A percentile compares a stretch with the other conserved stretches of the same genome.
phyloP scores from a whole-genome alignment of 495 filamentous ascomycete species.

The Xylaria castorea region DNA sequence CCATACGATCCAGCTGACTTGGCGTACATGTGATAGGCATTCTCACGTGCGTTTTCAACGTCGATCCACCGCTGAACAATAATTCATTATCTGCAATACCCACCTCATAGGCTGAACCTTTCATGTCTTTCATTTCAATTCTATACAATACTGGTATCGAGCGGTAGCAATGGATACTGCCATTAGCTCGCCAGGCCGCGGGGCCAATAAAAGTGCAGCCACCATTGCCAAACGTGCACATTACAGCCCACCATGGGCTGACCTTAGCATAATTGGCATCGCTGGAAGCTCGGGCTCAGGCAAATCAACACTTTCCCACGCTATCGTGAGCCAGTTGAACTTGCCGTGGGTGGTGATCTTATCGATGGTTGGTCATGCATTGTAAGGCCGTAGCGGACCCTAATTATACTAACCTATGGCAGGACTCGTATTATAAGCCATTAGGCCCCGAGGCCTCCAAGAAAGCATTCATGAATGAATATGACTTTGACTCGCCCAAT shows the following conservation, averaged over 20 bases:
- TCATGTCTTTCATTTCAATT: constrained; percentile 7
- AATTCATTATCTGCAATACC: not conserved
- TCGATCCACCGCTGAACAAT: not conserved
- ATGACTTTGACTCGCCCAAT: constrained; percentile 92
- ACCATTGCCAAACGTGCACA: constrained; percentile 61
- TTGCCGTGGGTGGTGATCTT: constrained; percentile 97
- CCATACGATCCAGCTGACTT: constrained; percentile 16
- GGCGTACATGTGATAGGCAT: constrained; percentile 21
- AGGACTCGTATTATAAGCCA: constrained; percentile 98
- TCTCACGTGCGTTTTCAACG: constrained; percentile 1
- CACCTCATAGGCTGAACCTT: not conserved
- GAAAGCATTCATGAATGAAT: constrained; percentile 85
- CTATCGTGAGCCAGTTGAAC: constrained; percentile 87
- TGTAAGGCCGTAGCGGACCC: not conserved
- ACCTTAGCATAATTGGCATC: constrained; percentile 93
- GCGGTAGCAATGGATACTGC: constrained; percentile 35
- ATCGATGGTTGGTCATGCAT: constrained; percentile 73
- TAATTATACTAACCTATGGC: constrained; percentile 28
- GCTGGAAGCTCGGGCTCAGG: constrained; percentile 96
- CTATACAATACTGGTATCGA: constrained; percentile 6
- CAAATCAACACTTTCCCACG: constrained; percentile 93
- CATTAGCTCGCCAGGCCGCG: constrained; percentile 33
- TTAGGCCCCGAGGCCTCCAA: constrained; percentile 74
- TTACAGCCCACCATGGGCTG: constrained; percentile 93
- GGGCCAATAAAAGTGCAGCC: constrained; percentile 38